phyloP scores from a whole-genome alignment of 2,329 filamentous ascomycete species.

The Colletotrichum horii region DNA sequence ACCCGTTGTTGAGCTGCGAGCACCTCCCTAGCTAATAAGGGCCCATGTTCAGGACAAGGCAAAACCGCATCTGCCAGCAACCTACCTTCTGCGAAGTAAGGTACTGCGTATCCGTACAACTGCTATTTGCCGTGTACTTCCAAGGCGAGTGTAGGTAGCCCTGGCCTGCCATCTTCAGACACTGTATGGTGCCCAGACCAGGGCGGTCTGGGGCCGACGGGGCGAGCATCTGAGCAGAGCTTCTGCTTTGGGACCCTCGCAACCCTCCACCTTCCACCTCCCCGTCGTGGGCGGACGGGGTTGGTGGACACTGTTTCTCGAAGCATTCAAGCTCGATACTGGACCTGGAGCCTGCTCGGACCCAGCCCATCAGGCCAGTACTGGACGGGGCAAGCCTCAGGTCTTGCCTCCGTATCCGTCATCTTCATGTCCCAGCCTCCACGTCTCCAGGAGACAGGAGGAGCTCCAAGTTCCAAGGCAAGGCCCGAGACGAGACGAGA shows the following conservation, averaged over 20 bases:
- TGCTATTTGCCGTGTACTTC: background rate
- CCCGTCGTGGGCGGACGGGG: slow-evolving; percentile 3
- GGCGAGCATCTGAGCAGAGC: slow-evolving; percentile 13
- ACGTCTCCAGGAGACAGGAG: background rate
- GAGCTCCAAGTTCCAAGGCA: background rate
- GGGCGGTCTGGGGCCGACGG: slow-evolving; percentile 8
- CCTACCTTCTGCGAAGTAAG: background rate
- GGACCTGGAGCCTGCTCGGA: background rate
- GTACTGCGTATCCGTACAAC: background rate
- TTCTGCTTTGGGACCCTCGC: slow-evolving; percentile 8
- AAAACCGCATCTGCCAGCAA: background rate
- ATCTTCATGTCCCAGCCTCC: background rate
- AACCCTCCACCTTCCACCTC: slow-evolving; percentile 10
- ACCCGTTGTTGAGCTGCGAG: no score
- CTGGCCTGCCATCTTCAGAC: background rate
- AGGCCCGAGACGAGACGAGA: background rate
- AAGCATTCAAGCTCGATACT: slow-evolving; percentile 4
- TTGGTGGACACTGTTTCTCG: background rate
- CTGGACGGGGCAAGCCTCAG: slow-evolving; percentile 9
- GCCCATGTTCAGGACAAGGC: background rate
- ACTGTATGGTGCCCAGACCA: background rate
- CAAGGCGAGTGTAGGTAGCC: background rate
- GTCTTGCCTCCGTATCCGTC: slow-evolving; percentile 3
- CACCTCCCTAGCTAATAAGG: background rate
- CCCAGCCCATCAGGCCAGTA: background rate